Conservation (phyloP, 495 filamentous ascomycete species). For the Lasiosphaeria miniovina region DNA sequence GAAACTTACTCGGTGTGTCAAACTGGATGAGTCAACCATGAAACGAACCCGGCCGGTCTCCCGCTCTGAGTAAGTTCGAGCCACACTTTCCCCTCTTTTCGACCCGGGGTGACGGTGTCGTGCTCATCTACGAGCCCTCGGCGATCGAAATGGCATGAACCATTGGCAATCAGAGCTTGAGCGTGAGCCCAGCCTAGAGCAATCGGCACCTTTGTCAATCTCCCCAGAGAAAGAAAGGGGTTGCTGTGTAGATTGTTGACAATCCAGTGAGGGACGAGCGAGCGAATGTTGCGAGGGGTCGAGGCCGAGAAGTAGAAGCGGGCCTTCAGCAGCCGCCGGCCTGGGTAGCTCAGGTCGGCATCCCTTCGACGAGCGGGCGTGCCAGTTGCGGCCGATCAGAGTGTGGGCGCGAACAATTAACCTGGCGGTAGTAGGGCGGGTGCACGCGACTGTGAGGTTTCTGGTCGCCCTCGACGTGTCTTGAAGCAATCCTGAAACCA, state of each 20-base stretch:
- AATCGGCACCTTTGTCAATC: too few species aligned
- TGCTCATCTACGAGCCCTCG: background rate
- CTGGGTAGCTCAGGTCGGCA: too few species aligned
- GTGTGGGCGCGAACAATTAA: background rate
- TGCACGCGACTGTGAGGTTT: background rate
- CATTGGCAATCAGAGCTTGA: background rate
- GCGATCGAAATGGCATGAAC: background rate
- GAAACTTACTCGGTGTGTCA: background rate
- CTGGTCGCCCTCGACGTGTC: slow-evolving; percentile 19
- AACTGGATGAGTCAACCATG: background rate
- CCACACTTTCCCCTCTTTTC: background rate
- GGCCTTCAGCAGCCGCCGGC: too few species aligned
- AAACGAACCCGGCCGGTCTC: background rate
- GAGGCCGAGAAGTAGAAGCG: too few species aligned
- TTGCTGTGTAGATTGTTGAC: too few species aligned
- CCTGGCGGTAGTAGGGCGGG: too few species aligned
- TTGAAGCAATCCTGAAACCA: slow-evolving; percentile 39
- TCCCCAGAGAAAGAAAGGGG: too few species aligned
- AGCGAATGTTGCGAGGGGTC: too few species aligned
- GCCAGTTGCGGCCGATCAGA: too few species aligned
- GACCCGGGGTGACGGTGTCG: background rate
- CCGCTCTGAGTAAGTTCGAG: background rate
- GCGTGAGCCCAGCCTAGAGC: too few species aligned
- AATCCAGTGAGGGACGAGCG: too few species aligned
- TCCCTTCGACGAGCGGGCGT: too few species aligned